Conservation (phyloP, 108 stramenopile species). For the Schizochytrium sp. region DNA sequence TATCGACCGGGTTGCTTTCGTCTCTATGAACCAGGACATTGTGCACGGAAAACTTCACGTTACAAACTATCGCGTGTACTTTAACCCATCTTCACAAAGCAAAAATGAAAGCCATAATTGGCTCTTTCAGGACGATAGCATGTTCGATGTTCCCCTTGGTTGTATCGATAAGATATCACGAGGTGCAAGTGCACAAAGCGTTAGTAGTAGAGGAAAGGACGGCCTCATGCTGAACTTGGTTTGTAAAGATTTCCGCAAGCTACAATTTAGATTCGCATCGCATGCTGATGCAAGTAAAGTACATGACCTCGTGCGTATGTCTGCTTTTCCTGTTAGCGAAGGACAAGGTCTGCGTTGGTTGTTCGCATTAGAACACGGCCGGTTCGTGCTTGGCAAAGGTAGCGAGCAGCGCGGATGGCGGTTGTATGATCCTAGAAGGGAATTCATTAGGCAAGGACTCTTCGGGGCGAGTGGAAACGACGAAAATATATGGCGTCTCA, state of each 20-base stretch:
- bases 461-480: background rate
- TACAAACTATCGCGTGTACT: slow-evolving; percentile 28
- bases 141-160: slow-evolving; percentile 30
- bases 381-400: background rate
- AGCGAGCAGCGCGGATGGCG: slow-evolving; percentile 53
- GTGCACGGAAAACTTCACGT: background rate
- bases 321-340: slow-evolving; percentile 53
- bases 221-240: slow-evolving; percentile 3
- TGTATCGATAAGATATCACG: background rate
- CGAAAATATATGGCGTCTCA: slow-evolving; percentile 3
- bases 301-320: slow-evolving; percentile 1
- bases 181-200: background rate
- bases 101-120: background rate
- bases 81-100: background rate
- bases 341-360: background rate
- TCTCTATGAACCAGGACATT: background rate
- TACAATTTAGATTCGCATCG: background rate
- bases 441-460: background rate
- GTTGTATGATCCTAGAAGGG: background rate
- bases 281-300: background rate
- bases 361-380: background rate
- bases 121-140: slow-evolving; percentile 25
- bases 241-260: slow-evolving; percentile 63
- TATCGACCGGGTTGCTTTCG: background rate
- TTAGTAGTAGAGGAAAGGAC: background rate